These are phyloP conservation scores for Corylus americana DNA, from an alignment of 306 rosid species.

Conservation along the genomic window DNA sequence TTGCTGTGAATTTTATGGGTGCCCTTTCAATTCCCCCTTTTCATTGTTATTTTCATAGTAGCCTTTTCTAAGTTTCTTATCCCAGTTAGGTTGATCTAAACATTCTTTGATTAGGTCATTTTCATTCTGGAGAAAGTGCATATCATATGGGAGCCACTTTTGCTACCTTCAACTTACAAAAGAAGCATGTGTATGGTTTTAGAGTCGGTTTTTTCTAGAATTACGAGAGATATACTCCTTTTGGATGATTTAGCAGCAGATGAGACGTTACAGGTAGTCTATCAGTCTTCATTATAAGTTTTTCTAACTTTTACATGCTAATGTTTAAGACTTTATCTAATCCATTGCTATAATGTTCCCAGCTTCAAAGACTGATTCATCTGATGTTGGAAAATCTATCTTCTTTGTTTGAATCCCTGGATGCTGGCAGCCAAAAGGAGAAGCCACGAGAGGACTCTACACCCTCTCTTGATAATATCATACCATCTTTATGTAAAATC, in stretches of 20 bases:
- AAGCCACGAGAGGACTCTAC: slow-evolving; percentile 49
- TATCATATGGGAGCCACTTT: slow-evolving; percentile 93
- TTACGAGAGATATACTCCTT: slow-evolving; percentile 68
- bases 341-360: slow-evolving; percentile 27
- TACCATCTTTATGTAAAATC: slow-evolving; percentile 77
- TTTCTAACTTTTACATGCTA: slow-evolving; percentile 20
- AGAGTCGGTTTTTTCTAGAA: slow-evolving; percentile 83
- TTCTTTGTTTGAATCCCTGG: slow-evolving; percentile 66
- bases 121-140: slow-evolving; percentile 86
- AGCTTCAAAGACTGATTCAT: slow-evolving; percentile 80
- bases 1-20: slow-evolving; percentile 21
- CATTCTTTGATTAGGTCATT: slow-evolving; percentile 65
- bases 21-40: slow-evolving; percentile 3
- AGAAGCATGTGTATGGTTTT: slow-evolving; percentile 75
- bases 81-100: slow-evolving; percentile 19
- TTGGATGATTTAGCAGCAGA: slow-evolving; percentile 96
- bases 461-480: slow-evolving; percentile 47
- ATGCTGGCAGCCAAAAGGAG: slow-evolving; percentile 36
- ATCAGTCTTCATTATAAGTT: neutral
- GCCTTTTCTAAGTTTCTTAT: slow-evolving; percentile 1
- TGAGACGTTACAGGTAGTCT: slow-evolving; percentile 81
- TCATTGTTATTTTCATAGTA: slow-evolving; percentile 3
- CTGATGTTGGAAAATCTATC: slow-evolving; percentile 70
- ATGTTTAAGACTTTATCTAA: slow-evolving; percentile 31
- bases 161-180: slow-evolving; percentile 77